A percentile compares a stretch with the other conserved stretches of the same genome.
Evolutionary conservation across 495 filamentous ascomycete species (phyloP).

Genomic region (Thermothielavioides terrestris): DNA sequence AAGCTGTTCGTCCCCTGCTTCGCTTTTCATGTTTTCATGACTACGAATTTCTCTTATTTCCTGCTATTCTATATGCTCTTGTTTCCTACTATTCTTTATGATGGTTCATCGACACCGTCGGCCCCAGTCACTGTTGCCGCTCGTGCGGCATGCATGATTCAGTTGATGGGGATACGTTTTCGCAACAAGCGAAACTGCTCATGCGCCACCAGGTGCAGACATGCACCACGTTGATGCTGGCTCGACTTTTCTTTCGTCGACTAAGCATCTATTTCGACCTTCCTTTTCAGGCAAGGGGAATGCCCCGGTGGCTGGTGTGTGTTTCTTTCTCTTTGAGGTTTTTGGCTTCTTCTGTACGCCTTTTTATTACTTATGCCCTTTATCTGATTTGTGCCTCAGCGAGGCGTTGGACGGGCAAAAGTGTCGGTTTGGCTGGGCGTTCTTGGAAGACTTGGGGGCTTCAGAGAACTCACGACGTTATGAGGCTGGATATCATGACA

Average conservation of each 20-base stretch:
- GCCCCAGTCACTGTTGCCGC: slow-evolving; percentile 2
- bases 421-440: background rate
- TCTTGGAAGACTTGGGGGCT: background rate
- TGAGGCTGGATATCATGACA: background rate
- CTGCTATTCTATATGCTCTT: background rate
- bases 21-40: background rate
- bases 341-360: background rate
- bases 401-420: background rate
- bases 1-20: too few species aligned
- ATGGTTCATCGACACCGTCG: background rate
- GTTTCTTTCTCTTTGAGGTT: background rate
- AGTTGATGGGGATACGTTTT: slow-evolving; percentile 8
- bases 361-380: background rate
- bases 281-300: too few species aligned
- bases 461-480: background rate
- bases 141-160: background rate
- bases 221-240: too few species aligned
- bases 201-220: too few species aligned
- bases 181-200: too few species aligned
- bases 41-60: background rate
- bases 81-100: slow-evolving; percentile 7
- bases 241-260: too few species aligned
- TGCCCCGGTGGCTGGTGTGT: too few species aligned
- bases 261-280: too few species aligned
- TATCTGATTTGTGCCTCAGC: background rate